A percentile compares a stretch with the other conserved stretches of the same genome.
Evolutionary conservation across 345 rosid species (phyloP).

Genomic region (Conringia planisiliqua): DNA sequence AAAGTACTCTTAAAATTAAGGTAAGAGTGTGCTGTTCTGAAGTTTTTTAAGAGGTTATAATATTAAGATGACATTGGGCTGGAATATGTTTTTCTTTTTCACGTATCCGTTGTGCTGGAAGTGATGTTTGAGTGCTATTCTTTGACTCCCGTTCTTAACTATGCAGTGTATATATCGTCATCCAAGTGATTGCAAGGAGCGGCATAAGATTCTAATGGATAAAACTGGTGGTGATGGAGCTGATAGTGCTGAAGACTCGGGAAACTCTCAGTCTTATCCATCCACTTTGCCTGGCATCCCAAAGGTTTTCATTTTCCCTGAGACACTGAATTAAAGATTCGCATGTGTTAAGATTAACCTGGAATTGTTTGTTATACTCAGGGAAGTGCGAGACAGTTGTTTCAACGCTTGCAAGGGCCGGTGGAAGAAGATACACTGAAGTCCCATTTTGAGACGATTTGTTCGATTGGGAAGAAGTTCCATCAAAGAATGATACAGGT

Average conservation of each 20-base stretch:
- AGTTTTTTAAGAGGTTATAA: background rate
- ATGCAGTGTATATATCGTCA: slow-evolving; percentile 81
- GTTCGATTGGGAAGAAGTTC: slow-evolving; percentile 65
- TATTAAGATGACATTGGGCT: background rate
- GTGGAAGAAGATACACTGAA: slow-evolving; percentile 86
- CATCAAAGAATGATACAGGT: slow-evolving; percentile 64
- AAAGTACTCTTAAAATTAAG: slow-evolving; percentile 83
- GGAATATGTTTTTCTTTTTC: background rate
- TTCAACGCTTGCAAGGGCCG: slow-evolving; percentile 91
- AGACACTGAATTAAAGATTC: background rate
- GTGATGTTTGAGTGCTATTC: slow-evolving; percentile 3
- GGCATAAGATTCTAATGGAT: slow-evolving; percentile 86
- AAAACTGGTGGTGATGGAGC: slow-evolving; percentile 83
- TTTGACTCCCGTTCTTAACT: background rate
- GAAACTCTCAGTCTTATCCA: slow-evolving; percentile 92
- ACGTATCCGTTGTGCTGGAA: background rate
- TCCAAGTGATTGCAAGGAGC: slow-evolving; percentile 92
- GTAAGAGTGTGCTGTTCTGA: slow-evolving; percentile 38
- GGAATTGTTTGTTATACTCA: slow-evolving; percentile 38
- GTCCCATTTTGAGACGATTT: slow-evolving; percentile 92
- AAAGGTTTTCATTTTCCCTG: slow-evolving; percentile 42
- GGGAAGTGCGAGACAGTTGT: slow-evolving; percentile 99
- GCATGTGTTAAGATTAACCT: background rate
- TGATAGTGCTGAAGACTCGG: slow-evolving; percentile 98
- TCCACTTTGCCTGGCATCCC: slow-evolving; percentile 98